Evolutionary conservation across 768 basidiomycete species (phyloP).

Genomic region (Mycena galopus): DNA sequence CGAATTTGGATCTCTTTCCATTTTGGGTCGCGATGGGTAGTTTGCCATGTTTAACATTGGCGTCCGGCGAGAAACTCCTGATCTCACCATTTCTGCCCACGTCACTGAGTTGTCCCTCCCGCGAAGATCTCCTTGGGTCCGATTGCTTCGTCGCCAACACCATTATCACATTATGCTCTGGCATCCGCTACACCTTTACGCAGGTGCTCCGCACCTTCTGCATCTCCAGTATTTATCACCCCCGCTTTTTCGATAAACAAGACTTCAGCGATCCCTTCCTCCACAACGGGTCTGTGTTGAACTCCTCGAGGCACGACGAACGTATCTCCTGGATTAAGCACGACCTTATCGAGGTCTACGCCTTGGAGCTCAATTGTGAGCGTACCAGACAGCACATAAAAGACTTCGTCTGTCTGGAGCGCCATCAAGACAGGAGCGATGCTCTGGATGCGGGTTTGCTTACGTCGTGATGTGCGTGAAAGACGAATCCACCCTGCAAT

Average conservation of each 20-base stretch:
- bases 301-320: conserved; percentile 19
- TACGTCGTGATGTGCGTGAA: conserved; percentile 16
- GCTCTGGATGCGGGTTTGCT: neutral
- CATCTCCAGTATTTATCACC: conserved; percentile 13
- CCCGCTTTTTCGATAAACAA: conserved; percentile 13
- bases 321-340: conserved; percentile 5
- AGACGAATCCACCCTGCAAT: conserved; percentile 15
- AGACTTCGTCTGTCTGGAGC: conserved; percentile 11
- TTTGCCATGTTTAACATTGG: neutral
- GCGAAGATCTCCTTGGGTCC: neutral
- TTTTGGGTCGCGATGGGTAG: conserved; percentile 18
- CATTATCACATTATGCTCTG: neutral
- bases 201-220: conserved; percentile 5
- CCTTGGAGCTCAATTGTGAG: conserved; percentile 10
- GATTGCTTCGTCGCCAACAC: neutral
- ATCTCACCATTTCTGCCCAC: neutral
- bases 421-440: neutral
- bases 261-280: conserved; percentile 8
- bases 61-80: too few species aligned
- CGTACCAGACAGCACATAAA: conserved; percentile 10
- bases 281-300: conserved; percentile 7
- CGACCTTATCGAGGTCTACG: conserved; percentile 15
- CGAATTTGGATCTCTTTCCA: neutral
- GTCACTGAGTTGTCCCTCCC: neutral
- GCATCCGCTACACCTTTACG: conserved; percentile 14